Base-by-base conservation (phyloP, 2,329 filamentous ascomycete species). In the Fusarium sp. region DNA sequence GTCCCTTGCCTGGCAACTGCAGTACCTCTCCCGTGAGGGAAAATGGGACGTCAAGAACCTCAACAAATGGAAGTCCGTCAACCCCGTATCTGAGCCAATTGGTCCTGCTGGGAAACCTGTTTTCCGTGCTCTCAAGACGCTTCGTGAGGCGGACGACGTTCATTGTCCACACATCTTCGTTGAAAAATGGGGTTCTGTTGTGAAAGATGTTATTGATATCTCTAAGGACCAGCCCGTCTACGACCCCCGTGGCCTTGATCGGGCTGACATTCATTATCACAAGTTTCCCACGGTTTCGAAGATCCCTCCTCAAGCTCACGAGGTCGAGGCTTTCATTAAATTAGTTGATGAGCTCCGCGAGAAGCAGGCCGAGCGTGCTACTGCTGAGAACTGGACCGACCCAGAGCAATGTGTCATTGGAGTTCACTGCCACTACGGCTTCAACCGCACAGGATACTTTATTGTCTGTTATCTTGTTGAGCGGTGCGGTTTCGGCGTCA, bases 1-100 rank as follows among this genome's bases (percentile, higher is more conserved):
- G 16, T 92, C 90, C 2, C 88, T 95, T 28, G 93, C 91, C 42
- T 98, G 95, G 94, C 95, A 98, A 79, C 84, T 98, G 18, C 92
- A 95, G 73, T 91, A 96, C 74, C 88, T 98, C 24, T 93, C 92
- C 4, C 93, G 92, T 3, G 92, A 94, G 71, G 94, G 94, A 5
- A 98, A 98, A 81, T 98, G 95, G 95, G 95, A 98, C 76, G 93
- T 98, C 71, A 98, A 98, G 82, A 98, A 98, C 75, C 85, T 98
- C 13, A 89, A 88, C 62, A 98, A 98, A 77, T 98, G 95, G 95
- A 88, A 93, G 78, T 89, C 89, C 20, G 92, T 97, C 2, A 80
- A 83, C 3, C 92, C 94, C 1, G 92, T 97, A 2, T 97, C 93
- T 0, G 85, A 87, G 3, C 89, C 91, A 6, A 96, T 98, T 63